A percentile compares a stretch with the other conserved stretches of the same genome.
These are phyloP conservation scores for Talaromyces proteolyticus DNA, from an alignment of 495 filamentous ascomycete genomes.

Conservation along the genomic window DNA sequence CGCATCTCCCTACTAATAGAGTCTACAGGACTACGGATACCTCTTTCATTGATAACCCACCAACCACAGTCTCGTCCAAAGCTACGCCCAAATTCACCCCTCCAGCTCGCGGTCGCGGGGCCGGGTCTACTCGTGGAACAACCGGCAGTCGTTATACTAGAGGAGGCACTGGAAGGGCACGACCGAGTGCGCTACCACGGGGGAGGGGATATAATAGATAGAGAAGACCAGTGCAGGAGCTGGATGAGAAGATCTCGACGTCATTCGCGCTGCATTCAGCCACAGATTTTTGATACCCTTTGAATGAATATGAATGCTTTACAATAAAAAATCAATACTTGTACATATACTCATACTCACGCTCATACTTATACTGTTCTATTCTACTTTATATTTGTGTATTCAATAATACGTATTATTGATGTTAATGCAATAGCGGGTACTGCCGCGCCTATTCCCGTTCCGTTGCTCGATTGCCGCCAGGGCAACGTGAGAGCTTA, in stretches of 20 bases:
- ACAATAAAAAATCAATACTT: too few relatives aligned
- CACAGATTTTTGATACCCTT: too few relatives aligned
- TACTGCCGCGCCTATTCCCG: neutral
- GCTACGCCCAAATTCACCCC: constrained; percentile 56
- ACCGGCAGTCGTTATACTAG: constrained; percentile 36
- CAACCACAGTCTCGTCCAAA: constrained; percentile 55
- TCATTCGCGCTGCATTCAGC: too few relatives aligned
- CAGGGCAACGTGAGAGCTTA: too few relatives aligned
- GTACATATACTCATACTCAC: too few relatives aligned
- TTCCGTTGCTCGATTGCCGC: neutral
- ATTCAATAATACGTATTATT: too few relatives aligned
- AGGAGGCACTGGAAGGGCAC: constrained; percentile 23
- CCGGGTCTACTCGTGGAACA: constrained; percentile 25
- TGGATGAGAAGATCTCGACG: neutral
- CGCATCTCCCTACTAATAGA: neutral
- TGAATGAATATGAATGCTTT: too few relatives aligned
- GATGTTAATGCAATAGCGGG: too few relatives aligned
- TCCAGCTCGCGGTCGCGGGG: constrained; percentile 25
- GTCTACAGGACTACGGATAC: constrained; percentile 82
- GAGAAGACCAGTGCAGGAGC: neutral
- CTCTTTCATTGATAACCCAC: constrained; percentile 86
- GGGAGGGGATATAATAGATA: constrained; percentile 31
- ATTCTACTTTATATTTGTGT: too few relatives aligned
- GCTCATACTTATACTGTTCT: too few relatives aligned
- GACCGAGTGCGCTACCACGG: constrained; percentile 35